Evolutionary conservation across 768 basidiomycete species (phyloP).

Genomic region (Termitomyces titanicus): DNA sequence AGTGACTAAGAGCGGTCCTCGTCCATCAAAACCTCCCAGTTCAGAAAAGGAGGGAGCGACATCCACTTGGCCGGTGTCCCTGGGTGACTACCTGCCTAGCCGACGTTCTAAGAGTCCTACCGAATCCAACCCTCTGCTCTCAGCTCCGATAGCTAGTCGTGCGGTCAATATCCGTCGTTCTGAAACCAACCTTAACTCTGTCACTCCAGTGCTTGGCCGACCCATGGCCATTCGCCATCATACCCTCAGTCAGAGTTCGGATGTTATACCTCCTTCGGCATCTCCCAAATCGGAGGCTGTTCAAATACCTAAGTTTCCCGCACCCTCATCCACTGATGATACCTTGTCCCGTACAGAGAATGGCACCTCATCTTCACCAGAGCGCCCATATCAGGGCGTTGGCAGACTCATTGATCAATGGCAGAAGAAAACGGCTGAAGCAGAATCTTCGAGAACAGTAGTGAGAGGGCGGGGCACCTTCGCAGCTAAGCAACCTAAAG

Average conservation of each 20-base stretch:
- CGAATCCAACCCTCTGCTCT: background rate
- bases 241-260: conserved; percentile 12
- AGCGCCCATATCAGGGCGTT: conserved; percentile 78
- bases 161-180: conserved; percentile 4
- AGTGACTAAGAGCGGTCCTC: conserved; percentile 8
- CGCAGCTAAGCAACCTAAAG: conserved; percentile 36
- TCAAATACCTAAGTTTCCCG: conserved; percentile 12
- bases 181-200: background rate
- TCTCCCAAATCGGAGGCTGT: conserved; percentile 26
- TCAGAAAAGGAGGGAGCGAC: conserved; percentile 7
- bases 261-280: conserved; percentile 20
- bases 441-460: conserved; percentile 33
- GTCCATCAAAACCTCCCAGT: conserved; percentile 7
- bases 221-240: conserved; percentile 11
- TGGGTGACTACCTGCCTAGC: conserved; percentile 4
- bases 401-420: conserved; percentile 84
- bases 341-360: conserved; percentile 17
- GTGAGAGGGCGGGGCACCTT: conserved; percentile 29
- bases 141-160: conserved; percentile 1
- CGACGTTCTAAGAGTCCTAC: conserved; percentile 9
- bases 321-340: conserved; percentile 17
- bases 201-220: background rate
- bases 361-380: conserved; percentile 59
- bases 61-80: conserved; percentile 1
- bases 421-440: conserved; percentile 75